Evolutionary conservation across 1,139 yeast species (phyloP), one percentile per base, ranked within the genome.

Genomic region (Hyphopichia pseudoburtonii): DNA sequence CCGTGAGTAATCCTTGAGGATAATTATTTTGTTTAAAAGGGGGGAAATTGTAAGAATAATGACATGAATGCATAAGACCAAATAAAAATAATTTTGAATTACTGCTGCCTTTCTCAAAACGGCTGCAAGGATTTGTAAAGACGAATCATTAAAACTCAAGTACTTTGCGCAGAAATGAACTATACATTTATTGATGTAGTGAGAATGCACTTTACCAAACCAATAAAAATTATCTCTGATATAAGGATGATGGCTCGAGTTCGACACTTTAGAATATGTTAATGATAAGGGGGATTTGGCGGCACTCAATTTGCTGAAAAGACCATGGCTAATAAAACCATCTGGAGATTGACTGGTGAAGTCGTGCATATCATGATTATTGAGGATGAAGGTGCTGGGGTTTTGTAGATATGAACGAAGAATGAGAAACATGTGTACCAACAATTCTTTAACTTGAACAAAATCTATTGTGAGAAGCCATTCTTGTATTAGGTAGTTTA

Each of bases 51-150:
- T 57, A 33, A 69, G 52, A n/a, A 64, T 55, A 7, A 73, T 66
- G 19, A 68, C 66, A 47, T 71, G 72, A 18, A 72, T 49, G 30
- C 77, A 69, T 31, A 73, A 55, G 2, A 67, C 56, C 37, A 73
- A 56, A 43, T 70, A 65, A 8, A 62, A 39, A 40, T 65, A 62
- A 37, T 61, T 65, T 15, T 40, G 50, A 25, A 50, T 49, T 42
- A 40, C 60, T 50, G 45, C 39, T 37, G 41, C 32, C 39, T 28
- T 32, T 23, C 28, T 21, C 19, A 39, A 19, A n/a, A 28, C 23
- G 21, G 31, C 26, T 22, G 41, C 17, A 11, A 40, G 12, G 22
- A 30, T 30, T 17, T 28, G 29, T 27, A 44, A 16, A 17, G 38
- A 18, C 6, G 28, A 25, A n/a, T 39, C 41, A 24, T 38, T 32